Base-by-base conservation (phyloP, 768 basidiomycete genomes). In the Suillus alpinus region DNA sequence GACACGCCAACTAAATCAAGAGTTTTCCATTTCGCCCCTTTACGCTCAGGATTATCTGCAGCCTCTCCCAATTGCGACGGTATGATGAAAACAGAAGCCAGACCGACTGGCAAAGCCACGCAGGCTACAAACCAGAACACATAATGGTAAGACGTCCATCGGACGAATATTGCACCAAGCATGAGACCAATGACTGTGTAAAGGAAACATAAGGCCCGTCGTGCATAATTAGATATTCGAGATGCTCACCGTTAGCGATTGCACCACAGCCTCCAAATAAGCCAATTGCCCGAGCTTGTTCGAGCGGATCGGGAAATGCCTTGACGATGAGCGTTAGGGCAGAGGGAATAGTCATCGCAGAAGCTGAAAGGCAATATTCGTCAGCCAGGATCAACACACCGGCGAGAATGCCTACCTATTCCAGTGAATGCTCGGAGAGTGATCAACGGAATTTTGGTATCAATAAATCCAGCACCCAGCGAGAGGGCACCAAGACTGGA, bases 371-470 rank as follows among this genome's bases (percentile, higher is more conserved):
- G 20, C 13, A 3, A 20, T 37, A 8, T 37, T 37, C 36, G n/a
- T 69, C 3, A 65, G 41, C 18, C 40, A 18, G 56, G n/a, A 12
- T 34, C 7, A 50, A 4, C 12, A 20, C 18, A 0, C 32, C 6
- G 34, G 10, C 36, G 36, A 37, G 40, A n/a, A 57, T 14, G 65
- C 68, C 56, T 47, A 78, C 81, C 75, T 37, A 79, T 73, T n/a
- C 85, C 84, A 64, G 74, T 79, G 6, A 86, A 50, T 3, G 80
- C 83, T 64, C 85, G 75, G 1, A 87, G 67, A 46, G 83, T 73
- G 36, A 85, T 73, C 46, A 86, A 71, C 0, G 72, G 74, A 56
- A 83, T 77, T 64, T 82, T 79, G 67, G 77, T 72, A 18, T 72
- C 61, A 31, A 75, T 71, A 62, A 86, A 85, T n/a, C 82, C 82